Percentiles rank a stretch among this genome's conserved stretches.
These are phyloP conservation scores for Penicillium sp. DNA, from an alignment of 2,329 filamentous ascomycete species.

Conservation along the genomic window DNA sequence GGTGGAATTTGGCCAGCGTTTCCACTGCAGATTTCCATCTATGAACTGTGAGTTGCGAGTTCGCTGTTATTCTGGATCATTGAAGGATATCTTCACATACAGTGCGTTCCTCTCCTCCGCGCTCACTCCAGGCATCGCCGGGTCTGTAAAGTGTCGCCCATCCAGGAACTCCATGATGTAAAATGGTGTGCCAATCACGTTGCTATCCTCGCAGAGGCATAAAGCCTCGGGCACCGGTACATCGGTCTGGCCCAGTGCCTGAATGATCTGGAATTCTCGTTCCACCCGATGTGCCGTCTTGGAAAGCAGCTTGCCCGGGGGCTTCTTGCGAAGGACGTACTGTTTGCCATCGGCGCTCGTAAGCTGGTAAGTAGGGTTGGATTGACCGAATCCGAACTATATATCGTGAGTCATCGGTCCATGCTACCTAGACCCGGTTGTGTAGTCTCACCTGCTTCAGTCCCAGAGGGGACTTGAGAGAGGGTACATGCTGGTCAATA, in stretches of 20 bases:
- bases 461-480: constrained; percentile 75
- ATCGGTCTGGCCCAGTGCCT: constrained; percentile 71
- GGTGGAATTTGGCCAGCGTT: constrained; percentile 81
- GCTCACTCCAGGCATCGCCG: constrained; percentile 68
- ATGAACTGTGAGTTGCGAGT: constrained; percentile 2
- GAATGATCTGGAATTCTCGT: constrained; percentile 86
- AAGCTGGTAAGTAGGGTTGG: constrained; percentile 93
- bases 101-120: constrained; percentile 67
- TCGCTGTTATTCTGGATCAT: not conserved
- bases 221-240: constrained; percentile 82
- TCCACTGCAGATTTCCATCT: constrained; percentile 79
- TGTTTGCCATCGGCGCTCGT: constrained; percentile 64
- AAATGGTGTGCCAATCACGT: constrained; percentile 81
- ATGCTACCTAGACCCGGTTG: not conserved
- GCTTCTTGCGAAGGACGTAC: constrained; percentile 95
- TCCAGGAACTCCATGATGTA: constrained; percentile 97
- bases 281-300: constrained; percentile 95
- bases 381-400: constrained; percentile 95
- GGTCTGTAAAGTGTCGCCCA: constrained; percentile 88
- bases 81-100: constrained; percentile 39
- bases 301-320: constrained; percentile 86
- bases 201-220: constrained; percentile 77
- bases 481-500: constrained; percentile 70
- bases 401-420: not conserved
- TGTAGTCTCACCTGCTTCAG: constrained; percentile 68